Percentiles rank a stretch among this genome's conserved stretches.
These are phyloP conservation scores for Cyclotella baltica DNA, from an alignment of 108 stramenopile genomes.

Conservation along the genomic window DNA sequence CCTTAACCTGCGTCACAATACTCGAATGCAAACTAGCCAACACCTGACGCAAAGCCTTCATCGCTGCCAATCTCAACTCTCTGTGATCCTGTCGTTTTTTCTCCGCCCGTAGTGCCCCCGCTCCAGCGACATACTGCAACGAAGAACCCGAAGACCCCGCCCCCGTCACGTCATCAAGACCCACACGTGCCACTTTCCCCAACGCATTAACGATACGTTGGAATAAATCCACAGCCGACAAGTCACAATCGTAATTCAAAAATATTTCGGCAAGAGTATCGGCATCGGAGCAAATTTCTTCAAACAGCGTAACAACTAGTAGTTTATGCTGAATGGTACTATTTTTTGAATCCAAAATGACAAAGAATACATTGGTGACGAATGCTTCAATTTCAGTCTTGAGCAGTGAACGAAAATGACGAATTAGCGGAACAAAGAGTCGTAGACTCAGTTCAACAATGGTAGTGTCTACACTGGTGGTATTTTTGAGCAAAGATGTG, in stretches of 20 bases:
- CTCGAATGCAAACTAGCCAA: constrained; percentile 86
- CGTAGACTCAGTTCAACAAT: constrained; percentile 93
- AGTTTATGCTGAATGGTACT: constrained; percentile 92
- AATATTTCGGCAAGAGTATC: constrained; percentile 94
- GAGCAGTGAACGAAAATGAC: constrained; percentile 90
- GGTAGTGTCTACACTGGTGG: constrained; percentile 80
- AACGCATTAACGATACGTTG: constrained; percentile 93
- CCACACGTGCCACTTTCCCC: constrained; percentile 85
- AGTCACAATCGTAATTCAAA: constrained; percentile 98
- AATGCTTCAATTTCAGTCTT: constrained; percentile 97
- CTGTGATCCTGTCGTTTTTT: constrained; percentile 70
- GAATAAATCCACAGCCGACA: constrained; percentile 93
- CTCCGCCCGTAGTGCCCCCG: constrained; percentile 74
- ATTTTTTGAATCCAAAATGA: constrained; percentile 95
- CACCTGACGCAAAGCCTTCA: constrained; percentile 84
- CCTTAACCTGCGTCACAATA: constrained; percentile 71
- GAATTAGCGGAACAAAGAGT: constrained; percentile 93
- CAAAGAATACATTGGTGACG: constrained; percentile 98
- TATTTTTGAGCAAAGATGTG: constrained; percentile 94
- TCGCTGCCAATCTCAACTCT: constrained; percentile 78
- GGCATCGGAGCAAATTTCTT: constrained; percentile 90
- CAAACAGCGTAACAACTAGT: constrained; percentile 93
- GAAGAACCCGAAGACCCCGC: constrained; percentile 45
- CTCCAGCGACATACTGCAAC: constrained; percentile 56
- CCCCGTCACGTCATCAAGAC: constrained; percentile 49